Evolutionary conservation across 495 filamentous ascomycete genomes (phyloP).

Genomic region (Penicillium bovifimosum): DNA sequence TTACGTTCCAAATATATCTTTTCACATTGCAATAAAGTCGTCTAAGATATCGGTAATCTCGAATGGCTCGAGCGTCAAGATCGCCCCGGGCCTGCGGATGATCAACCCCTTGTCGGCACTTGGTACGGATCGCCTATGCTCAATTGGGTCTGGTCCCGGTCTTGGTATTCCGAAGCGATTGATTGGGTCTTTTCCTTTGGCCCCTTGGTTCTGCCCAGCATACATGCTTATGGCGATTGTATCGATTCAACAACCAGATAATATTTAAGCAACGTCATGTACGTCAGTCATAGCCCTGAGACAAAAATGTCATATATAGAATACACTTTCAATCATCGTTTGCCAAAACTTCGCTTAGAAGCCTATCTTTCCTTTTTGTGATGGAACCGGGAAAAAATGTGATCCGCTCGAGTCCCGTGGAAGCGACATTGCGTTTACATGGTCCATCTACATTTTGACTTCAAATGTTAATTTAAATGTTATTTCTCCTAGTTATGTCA

Average conservation of each 20-base stretch:
- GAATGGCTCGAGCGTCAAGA: slow-evolving; percentile 19
- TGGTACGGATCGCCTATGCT: slow-evolving; percentile 19
- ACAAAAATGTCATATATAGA: neutral
- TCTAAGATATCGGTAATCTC: neutral
- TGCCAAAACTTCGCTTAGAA: neutral
- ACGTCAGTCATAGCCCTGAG: neutral
- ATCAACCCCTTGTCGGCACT: slow-evolving; percentile 22
- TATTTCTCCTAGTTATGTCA: too few species aligned
- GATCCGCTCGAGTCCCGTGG: neutral
- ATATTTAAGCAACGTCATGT: neutral
- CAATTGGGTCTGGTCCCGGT: slow-evolving; percentile 5
- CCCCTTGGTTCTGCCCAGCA: slow-evolving; percentile 14
- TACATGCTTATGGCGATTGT: slow-evolving; percentile 2
- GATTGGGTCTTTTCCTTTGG: slow-evolving; percentile 11
- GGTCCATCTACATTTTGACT: neutral
- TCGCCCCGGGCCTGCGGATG: slow-evolving; percentile 13
- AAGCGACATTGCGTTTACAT: neutral
- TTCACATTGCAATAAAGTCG: too few species aligned
- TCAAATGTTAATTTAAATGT: neutral
- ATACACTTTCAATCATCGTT: neutral
- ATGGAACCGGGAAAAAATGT: slow-evolving; percentile 5
- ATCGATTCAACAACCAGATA: neutral
- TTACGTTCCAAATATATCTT: too few species aligned
- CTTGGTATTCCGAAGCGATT: slow-evolving; percentile 13
- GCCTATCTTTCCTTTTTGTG: neutral